A percentile compares a stretch with the other conserved stretches of the same genome.
Conservation (phyloP, 1,139 yeast genomes). For the Blastobotrys aristatus region DNA sequence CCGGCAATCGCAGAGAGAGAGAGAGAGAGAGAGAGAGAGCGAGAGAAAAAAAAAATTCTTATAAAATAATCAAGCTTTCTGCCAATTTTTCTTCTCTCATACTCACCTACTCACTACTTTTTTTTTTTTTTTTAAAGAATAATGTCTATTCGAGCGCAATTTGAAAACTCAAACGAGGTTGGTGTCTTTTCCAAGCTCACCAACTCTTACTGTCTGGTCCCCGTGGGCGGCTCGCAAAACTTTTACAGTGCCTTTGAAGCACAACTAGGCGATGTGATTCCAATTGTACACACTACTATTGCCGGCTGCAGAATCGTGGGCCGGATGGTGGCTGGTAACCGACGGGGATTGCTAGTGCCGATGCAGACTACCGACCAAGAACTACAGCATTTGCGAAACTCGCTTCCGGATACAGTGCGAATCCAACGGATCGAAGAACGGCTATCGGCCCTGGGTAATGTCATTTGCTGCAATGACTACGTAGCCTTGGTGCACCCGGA, state of each 20-base stretch:
- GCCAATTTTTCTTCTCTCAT: background rate
- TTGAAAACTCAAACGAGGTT: constrained; percentile 96
- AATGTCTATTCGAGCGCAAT: constrained; percentile 36
- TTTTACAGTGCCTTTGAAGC: constrained; percentile 96
- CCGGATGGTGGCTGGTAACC: constrained; percentile 97
- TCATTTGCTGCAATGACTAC: constrained; percentile 97
- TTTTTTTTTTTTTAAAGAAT: background rate
- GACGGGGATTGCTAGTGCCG: constrained; percentile 95
- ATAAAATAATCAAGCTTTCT: background rate
- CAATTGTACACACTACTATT: constrained; percentile 94
- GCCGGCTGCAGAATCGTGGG: constrained; percentile 98
- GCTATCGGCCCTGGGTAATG: constrained; percentile 93
- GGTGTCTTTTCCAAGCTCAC: constrained; percentile 97
- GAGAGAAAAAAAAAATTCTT: background rate
- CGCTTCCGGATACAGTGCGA: constrained; percentile 92
- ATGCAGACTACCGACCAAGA: constrained; percentile 99
- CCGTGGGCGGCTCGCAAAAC: constrained; percentile 97
- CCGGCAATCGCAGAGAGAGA: too few species aligned
- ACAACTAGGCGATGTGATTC: constrained; percentile 92
- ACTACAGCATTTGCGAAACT: constrained; percentile 93
- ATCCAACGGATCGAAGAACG: constrained; percentile 98
- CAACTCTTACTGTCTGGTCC: constrained; percentile 92
- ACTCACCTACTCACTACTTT: background rate
- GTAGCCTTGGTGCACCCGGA: constrained; percentile 99
- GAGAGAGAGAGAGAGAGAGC: too few species aligned